Base-by-base conservation (phyloP, 2,329 filamentous ascomycete species). In the Dothideomycetidae sp. region DNA sequence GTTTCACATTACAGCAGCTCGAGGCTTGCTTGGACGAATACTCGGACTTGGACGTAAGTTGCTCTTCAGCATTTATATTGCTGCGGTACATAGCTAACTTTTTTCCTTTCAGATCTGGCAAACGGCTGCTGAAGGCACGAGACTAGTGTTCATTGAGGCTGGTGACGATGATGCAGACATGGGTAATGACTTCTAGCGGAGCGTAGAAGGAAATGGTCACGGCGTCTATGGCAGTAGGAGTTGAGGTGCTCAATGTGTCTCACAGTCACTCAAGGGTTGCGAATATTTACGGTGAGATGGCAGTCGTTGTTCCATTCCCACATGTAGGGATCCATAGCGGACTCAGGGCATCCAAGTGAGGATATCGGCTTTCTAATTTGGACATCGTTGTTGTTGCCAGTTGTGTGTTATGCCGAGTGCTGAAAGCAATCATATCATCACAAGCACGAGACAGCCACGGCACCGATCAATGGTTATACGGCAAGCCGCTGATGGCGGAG, bases 1-100 rank as follows among this genome's bases (percentile, higher is more conserved):
- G 90, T 2, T 98, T 94, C 59, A 98, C 88, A 0, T 79, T 85
- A 46, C 84, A 96, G 59, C 86, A 98, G 59, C 85, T 93, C 63
- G 70, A 81, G 52, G 72, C 73, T 48, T 79, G 86, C 13, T 68
- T 98, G 54, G 79, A 93, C 44, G 88, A 93, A 64, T 96, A 98
- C 60, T 78, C 82, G 2, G 67, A 73, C 47, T 63, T 93, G 43
- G 81, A 93, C 66, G 90, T 96, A 67, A 83, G 86, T 78, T 46
- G 53, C 7, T 14, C 30, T n/a, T 26, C 21, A 7, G n/a, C n/a
- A 26, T 26, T 26, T n/a, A n/a, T 26, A 7, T 26, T 29, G 10
- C 19, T 14, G 15, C 4, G 15, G 10, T 19, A 10, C 10, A 12
- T 9, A 19, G 19, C 4, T n/a, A 26, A 7, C 21, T 26, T n/a